Evolutionary conservation across 495 filamentous ascomycete genomes (phyloP).

Genomic region (Cryomyces antarcticus): DNA sequence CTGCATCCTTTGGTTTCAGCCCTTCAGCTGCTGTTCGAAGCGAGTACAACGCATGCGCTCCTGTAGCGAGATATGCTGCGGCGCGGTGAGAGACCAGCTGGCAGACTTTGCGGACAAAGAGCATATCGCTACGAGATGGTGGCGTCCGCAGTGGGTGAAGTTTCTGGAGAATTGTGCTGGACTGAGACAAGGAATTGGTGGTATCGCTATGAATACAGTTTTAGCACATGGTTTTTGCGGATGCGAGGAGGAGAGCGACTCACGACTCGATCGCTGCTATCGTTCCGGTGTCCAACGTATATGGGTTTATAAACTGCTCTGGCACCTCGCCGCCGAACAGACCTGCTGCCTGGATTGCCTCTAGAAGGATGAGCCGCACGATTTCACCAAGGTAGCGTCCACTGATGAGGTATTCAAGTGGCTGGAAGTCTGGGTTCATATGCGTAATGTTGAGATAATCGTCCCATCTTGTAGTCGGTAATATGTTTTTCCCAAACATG

Average conservation of each 20-base stretch:
- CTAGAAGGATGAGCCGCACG: conserved; percentile 29
- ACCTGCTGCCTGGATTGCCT: conserved; percentile 32
- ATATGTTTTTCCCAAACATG: conserved; percentile 24
- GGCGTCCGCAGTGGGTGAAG: conserved; percentile 26
- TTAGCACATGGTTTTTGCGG: neutral
- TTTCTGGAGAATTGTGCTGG: conserved; percentile 28
- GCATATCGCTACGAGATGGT: conserved; percentile 30
- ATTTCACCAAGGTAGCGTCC: conserved; percentile 35
- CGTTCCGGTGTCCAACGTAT: conserved; percentile 39
- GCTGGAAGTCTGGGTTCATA: conserved; percentile 22
- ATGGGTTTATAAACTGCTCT: conserved; percentile 27
- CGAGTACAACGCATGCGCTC: conserved; percentile 42
- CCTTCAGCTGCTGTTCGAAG: conserved; percentile 32
- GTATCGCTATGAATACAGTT: conserved; percentile 23
- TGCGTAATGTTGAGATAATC: conserved; percentile 20
- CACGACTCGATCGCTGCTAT: conserved; percentile 39
- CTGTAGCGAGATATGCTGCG: conserved; percentile 40
- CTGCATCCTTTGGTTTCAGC: conserved; percentile 9
- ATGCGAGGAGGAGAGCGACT: conserved; percentile 16
- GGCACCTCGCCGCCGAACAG: conserved; percentile 37
- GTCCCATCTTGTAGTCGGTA: conserved; percentile 23
- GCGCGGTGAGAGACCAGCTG: conserved; percentile 37
- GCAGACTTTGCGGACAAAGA: conserved; percentile 31
- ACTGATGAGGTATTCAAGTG: conserved; percentile 29
- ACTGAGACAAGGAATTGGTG: conserved; percentile 23